These are phyloP conservation scores for Colletotrichum tanaceti DNA, from an alignment of 2,329 filamentous ascomycete genomes.

Conservation along the genomic window DNA sequence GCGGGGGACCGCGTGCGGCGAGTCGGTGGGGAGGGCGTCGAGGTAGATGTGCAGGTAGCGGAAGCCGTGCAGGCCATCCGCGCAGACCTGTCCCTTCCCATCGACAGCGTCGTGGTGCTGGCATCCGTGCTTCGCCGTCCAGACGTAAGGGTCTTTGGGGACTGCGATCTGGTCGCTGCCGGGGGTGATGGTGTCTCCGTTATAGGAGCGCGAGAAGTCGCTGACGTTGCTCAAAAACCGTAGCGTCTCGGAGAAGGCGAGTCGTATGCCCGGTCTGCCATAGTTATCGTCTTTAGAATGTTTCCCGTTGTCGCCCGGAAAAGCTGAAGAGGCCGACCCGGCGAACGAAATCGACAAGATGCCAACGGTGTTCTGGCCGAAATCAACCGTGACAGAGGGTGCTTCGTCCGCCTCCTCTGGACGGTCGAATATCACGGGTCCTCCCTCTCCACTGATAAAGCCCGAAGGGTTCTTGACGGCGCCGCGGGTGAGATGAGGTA, in stretches of 20 bases:
- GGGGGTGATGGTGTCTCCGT: slow-evolving; percentile 52
- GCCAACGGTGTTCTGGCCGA: slow-evolving; percentile 61
- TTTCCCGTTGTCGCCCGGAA: background rate
- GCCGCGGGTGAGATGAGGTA: slow-evolving; percentile 50
- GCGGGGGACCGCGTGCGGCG: slow-evolving; percentile 56
- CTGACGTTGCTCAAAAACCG: slow-evolving; percentile 57
- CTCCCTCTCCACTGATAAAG: slow-evolving; percentile 45
- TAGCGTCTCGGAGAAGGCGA: slow-evolving; percentile 62
- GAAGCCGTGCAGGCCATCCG: slow-evolving; percentile 65
- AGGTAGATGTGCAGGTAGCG: slow-evolving; percentile 63
- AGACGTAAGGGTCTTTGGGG: slow-evolving; percentile 53
- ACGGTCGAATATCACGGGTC: slow-evolving; percentile 49
- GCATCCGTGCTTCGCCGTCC: slow-evolving; percentile 59
- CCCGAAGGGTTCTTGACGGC: slow-evolving; percentile 53
- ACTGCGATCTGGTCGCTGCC: slow-evolving; percentile 65
- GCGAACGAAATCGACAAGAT: slow-evolving; percentile 57
- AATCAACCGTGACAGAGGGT: slow-evolving; percentile 60
- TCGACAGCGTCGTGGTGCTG: slow-evolving; percentile 43
- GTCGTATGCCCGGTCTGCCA: slow-evolving; percentile 53
- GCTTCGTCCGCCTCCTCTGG: slow-evolving; percentile 30
- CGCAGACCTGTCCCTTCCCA: slow-evolving; percentile 55
- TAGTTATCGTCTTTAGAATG: no score
- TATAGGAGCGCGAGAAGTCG: slow-evolving; percentile 62
- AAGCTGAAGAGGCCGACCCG: slow-evolving; percentile 43
- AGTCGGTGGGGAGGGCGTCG: slow-evolving; percentile 56